These are phyloP conservation scores for Beauveria bassiana DNA, from an alignment of 2,329 filamentous ascomycete species.

Conservation along the genomic window DNA sequence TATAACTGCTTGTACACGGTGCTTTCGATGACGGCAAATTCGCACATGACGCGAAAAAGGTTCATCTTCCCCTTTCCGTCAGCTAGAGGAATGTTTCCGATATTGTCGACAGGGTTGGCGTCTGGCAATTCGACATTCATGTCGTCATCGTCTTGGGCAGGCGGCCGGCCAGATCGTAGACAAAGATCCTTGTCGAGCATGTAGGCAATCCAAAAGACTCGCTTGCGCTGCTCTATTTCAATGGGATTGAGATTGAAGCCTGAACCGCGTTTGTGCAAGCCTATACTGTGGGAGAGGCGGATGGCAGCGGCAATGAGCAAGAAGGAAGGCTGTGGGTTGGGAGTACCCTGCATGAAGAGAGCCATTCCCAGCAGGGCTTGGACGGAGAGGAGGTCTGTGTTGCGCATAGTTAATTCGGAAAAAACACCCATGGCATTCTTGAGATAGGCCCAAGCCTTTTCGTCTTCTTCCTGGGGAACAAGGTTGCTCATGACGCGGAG, in stretches of 20 bases:
- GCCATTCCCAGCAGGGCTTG: constrained; percentile 92
- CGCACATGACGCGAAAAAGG: constrained; percentile 85
- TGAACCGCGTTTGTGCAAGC: constrained; percentile 85
- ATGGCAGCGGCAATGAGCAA: constrained; percentile 87
- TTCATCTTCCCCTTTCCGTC: constrained; percentile 92
- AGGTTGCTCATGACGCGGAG: constrained; percentile 93
- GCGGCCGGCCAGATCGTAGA: constrained; percentile 50
- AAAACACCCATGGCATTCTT: constrained; percentile 96
- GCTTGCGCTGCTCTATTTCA: constrained; percentile 79
- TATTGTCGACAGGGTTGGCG: constrained; percentile 82
- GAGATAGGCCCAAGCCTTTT: constrained; percentile 89
- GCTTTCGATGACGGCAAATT: constrained; percentile 85
- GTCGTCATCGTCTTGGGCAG: constrained; percentile 56
- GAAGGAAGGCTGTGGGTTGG: constrained; percentile 91
- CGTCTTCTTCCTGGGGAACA: constrained; percentile 82
- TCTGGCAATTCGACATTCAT: constrained; percentile 97
- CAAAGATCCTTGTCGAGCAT: constrained; percentile 58
- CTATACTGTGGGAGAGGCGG: constrained; percentile 84
- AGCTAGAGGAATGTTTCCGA: constrained; percentile 85
- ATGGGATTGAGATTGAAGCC: constrained; percentile 90
- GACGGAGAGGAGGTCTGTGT: constrained; percentile 89
- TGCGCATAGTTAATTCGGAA: constrained; percentile 88
- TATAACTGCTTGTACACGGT: constrained; percentile 91
- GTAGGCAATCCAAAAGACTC: constrained; percentile 60
- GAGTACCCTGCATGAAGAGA: constrained; percentile 89